Conservation (phyloP, 2,329 filamentous ascomycete genomes). For the Trichoderma sp. region DNA sequence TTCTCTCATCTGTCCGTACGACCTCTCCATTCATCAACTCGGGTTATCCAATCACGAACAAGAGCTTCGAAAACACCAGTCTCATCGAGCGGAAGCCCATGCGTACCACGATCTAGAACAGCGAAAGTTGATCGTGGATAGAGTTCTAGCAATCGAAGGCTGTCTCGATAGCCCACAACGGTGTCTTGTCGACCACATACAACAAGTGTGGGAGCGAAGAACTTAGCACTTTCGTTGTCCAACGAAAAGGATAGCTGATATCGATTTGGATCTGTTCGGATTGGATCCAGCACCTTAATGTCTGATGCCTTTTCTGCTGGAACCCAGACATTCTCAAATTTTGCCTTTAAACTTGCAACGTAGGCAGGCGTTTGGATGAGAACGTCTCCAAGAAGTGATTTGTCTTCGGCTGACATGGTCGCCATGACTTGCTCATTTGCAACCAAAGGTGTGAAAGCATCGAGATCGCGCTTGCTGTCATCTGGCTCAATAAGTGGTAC, state of each 20-base stretch:
- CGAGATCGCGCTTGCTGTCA: constrained; percentile 15
- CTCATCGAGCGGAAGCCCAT: constrained; percentile 23
- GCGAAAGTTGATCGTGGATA: constrained; percentile 22
- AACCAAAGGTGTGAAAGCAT: constrained; percentile 13
- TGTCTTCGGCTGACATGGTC: constrained; percentile 3
- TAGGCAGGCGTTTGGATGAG: constrained; percentile 21
- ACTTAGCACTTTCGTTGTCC: background rate
- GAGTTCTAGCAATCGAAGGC: constrained; percentile 18
- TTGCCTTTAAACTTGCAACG: constrained; percentile 6
- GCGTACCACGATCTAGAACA: constrained; percentile 22
- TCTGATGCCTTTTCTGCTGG: constrained; percentile 6
- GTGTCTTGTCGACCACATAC: constrained; percentile 22
- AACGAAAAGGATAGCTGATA: constrained; percentile 17
- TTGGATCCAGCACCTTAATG: background rate
- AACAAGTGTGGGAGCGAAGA: constrained; percentile 22
- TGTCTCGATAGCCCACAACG: constrained; percentile 21
- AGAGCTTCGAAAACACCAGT: constrained; percentile 20
- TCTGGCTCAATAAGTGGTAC: constrained; percentile 23
- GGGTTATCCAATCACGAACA: constrained; percentile 22
- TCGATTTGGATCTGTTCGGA: constrained; percentile 15
- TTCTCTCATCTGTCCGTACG: background rate
- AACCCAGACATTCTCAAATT: background rate
- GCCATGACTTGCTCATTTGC: constrained; percentile 13
- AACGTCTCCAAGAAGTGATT: constrained; percentile 15
- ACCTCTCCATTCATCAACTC: constrained; percentile 21